phyloP scores from a whole-genome alignment of 1,284 basidiomycete species.

The Melampsora larici-populina region DNA sequence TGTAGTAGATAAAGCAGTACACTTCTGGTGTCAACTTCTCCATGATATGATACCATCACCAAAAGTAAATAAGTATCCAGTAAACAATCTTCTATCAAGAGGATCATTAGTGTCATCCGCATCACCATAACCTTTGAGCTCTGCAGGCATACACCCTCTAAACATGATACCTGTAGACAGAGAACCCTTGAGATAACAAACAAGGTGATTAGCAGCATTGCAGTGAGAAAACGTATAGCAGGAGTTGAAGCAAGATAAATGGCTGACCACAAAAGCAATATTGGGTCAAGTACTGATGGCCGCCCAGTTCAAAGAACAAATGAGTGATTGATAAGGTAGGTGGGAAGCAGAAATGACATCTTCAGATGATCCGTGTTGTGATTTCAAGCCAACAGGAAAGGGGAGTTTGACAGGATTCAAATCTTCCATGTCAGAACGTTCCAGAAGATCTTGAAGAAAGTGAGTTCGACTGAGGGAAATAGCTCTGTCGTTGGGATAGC shows the following conservation, averaged over 20 bases:
- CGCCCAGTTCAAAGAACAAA: not conserved
- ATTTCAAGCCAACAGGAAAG: too few relatives aligned
- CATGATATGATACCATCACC: not conserved
- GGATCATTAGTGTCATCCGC: not conserved
- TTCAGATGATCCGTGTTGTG: too few relatives aligned
- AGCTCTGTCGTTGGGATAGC: not conserved
- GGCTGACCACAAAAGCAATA: not conserved
- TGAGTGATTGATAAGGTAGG: not conserved
- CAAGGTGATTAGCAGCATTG: not conserved
- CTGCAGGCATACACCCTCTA: not conserved
- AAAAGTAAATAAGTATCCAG: not conserved
- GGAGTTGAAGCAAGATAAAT: not conserved
- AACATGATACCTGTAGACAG: not conserved
- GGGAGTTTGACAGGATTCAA: not conserved
- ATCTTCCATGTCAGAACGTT: not conserved
- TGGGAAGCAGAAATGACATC: not conserved
- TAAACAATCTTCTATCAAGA: not conserved
- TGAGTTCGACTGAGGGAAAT: not conserved
- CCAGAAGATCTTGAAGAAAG: not conserved
- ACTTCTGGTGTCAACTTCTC: not conserved
- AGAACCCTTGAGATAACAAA: not conserved
- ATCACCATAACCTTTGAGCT: not conserved
- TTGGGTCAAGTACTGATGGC: not conserved
- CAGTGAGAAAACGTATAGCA: not conserved
- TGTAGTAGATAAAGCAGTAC: not conserved